Percentiles rank a stretch among this genome's conserved stretches.
phyloP scores from a whole-genome alignment of 176 grass and related monocot genomes.

The Sorghum bicolor region Sorghum_bicolor_NCBIv3 NC_012870.2:73087501-73088000 shows the following conservation, averaged over 20 bases:
- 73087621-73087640: conserved; percentile 55
- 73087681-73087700: conserved; percentile 53
- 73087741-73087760: conserved; percentile 76
- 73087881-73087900: conserved; percentile 54
- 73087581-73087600: conserved; percentile 72
- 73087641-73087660: conserved; percentile 64
- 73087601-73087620: conserved; percentile 77
- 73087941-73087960: conserved; percentile 48
- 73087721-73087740: conserved; percentile 87
- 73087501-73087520: conserved; percentile 83
- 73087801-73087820: conserved; percentile 82
- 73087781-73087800: conserved; percentile 72
- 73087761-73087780: conserved; percentile 99
- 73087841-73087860: conserved; percentile 61
- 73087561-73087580: conserved; percentile 69
- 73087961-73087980: conserved; percentile 37
- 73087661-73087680: conserved; percentile 72
- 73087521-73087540: conserved; percentile 82
- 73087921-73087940: conserved; percentile 57
- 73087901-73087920: conserved; percentile 62
- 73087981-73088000: conserved; percentile 22
- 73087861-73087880: conserved; percentile 51
- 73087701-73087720: conserved; percentile 66
- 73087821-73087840: conserved; percentile 77
- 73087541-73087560: conserved; percentile 48